Evolutionary conservation across 768 basidiomycete genomes (phyloP), one percentile per base, ranked within the genome.

Genomic region (Epithele typhae): DNA sequence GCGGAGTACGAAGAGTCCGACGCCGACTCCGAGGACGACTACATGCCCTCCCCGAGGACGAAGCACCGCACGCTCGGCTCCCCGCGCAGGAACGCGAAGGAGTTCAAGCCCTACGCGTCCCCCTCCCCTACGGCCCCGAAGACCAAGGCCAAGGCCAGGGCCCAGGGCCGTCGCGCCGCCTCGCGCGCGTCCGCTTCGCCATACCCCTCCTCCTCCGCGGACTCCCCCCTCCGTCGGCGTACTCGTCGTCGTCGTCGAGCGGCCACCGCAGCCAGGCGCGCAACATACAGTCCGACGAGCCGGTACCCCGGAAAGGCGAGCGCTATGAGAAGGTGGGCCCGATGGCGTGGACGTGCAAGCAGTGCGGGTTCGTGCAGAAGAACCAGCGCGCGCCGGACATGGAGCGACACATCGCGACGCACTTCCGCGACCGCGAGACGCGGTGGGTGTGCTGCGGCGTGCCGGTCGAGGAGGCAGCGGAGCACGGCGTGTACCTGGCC

Each of bases 341-440:
- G n/a, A 32, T 58, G 64, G 70, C 60, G 47, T 64, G 66, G 65
- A 64, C 60, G 3, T 81, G 79, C 57, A 73, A 73, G 2, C 65
- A 66, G 40, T 79, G 78, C 58, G 61, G 61, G 37, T 75, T 71
- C 70, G 62, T 68, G 25, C 76, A 76, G 54, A 59, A 52, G 30
- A 79, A 77, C 63, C 64, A 66, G 33, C 77, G 81, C 21, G 58
- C 73, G 24, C 78, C 80, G 9, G 82, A 84, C 55, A 76, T 78
- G 58, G 74, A 73, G 59, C 74, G 82, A 19, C 82, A 84, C 58
- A 58, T 82, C 35, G 68, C 63, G 36, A 79, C 79, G 2, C 81
- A 82, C 40, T 68, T 67, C 25, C 69, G 66, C 40, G 34, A 22
- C 17, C 22, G 22, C 30, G 45, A 17, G 9, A 59, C 59, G 37